A percentile compares a stretch with the other conserved stretches of the same genome.
These are phyloP conservation scores for Spergularia bocconei DNA, from an alignment of 148 eudicot species.

Conservation along the genomic window DNA sequence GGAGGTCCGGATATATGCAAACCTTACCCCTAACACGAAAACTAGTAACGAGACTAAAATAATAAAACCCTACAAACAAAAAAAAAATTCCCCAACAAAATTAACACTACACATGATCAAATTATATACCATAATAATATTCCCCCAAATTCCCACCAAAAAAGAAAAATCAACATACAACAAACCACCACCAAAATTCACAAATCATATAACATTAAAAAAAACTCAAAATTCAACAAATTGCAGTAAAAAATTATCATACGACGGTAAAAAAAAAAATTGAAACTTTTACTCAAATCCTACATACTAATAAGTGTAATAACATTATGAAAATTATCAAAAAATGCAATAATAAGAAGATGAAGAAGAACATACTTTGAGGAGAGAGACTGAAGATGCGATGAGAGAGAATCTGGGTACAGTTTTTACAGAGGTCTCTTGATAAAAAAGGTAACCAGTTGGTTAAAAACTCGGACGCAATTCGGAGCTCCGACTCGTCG, in stretches of 20 bases:
- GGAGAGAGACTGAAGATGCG: slow-evolving; percentile 52
- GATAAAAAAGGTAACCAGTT: slow-evolving; percentile 82
- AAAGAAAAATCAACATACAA: background rate
- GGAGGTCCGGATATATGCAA: background rate
- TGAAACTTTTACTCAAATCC: background rate
- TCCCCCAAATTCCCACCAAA: background rate
- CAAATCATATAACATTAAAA: background rate
- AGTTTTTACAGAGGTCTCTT: slow-evolving; percentile 52
- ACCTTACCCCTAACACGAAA: background rate
- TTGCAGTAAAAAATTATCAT: too few relatives aligned
- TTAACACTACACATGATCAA: background rate
- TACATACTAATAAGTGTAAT: background rate
- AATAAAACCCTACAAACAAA: background rate
- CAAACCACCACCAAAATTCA: background rate
- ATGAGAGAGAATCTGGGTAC: slow-evolving; percentile 43
- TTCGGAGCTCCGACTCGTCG: slow-evolving; percentile 50
- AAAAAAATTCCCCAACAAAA: background rate
- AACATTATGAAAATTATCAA: background rate
- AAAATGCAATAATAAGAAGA: background rate
- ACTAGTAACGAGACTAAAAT: background rate
- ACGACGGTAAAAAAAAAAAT: background rate
- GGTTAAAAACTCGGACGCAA: slow-evolving; percentile 74
- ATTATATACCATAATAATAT: background rate
- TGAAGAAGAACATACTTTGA: slow-evolving; percentile 22
- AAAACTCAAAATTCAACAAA: background rate